Conservation (phyloP, 78 protist species). For the Dictyostelium firmibasis region DNA sequence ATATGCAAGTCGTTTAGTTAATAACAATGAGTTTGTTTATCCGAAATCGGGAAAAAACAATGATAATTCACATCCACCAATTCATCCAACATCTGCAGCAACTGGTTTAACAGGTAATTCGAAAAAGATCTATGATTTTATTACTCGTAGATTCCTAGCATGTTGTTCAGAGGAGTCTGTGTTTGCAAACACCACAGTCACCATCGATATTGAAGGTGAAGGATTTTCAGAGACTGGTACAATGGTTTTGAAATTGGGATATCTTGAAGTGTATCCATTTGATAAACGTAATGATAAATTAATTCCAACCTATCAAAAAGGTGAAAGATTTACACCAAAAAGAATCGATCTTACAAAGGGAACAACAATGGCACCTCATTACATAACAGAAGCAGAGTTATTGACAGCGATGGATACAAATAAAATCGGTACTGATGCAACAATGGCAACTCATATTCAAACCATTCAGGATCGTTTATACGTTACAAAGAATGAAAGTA, state of each 20-base stretch:
- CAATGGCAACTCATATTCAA: constrained; percentile 98
- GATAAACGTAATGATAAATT: constrained; percentile 91
- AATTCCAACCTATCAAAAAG: constrained; percentile 88
- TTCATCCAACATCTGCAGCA: constrained; percentile 93
- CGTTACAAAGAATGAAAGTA: constrained; percentile 44
- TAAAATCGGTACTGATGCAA: constrained; percentile 99
- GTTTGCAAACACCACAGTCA: constrained; percentile 91
- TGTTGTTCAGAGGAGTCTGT: constrained; percentile 95
- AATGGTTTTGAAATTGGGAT: constrained; percentile 87
- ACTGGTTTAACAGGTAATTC: background rate
- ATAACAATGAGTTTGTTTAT: constrained; percentile 70
- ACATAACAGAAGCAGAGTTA: constrained; percentile 96
- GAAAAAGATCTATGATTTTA: constrained; percentile 89
- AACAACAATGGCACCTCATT: constrained; percentile 93
- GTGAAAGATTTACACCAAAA: constrained; percentile 88
- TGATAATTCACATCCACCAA: constrained; percentile 99
- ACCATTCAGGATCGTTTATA: constrained; percentile 92
- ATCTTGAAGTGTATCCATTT: constrained; percentile 91
- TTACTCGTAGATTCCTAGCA: constrained; percentile 97
- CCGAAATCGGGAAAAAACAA: constrained; percentile 93
- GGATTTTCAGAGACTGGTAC: constrained; percentile 68
- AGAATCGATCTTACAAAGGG: constrained; percentile 82
- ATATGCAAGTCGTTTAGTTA: constrained; percentile 73
- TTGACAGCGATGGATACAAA: constrained; percentile 96
- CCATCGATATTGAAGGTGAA: constrained; percentile 87